A percentile compares a stretch with the other conserved stretches of the same genome.
Conservation (phyloP, 2,329 filamentous ascomycete species). For the Botrytis fragariae region DNA sequence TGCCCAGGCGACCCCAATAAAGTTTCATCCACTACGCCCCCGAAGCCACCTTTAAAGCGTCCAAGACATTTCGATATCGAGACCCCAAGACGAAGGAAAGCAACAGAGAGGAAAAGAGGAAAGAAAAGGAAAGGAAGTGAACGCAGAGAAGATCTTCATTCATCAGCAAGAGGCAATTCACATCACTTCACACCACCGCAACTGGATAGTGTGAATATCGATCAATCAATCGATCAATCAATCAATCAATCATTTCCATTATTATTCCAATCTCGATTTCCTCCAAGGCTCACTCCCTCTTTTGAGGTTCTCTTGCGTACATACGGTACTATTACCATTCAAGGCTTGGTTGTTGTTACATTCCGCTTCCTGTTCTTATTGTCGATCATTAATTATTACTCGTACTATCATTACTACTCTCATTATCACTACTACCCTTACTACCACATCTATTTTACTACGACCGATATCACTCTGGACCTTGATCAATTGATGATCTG, state of each 20-base stretch:
- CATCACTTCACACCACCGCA: neutral
- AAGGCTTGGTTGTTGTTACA: neutral
- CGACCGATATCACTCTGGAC: neutral
- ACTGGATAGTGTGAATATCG: neutral
- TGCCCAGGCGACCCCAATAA: neutral
- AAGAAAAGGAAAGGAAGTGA: neutral
- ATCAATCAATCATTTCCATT: neutral
- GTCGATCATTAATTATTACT: neutral
- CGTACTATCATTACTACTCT: neutral
- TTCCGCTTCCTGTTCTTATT: constrained; percentile 4
- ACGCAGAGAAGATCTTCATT: neutral
- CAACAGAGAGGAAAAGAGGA: no score
- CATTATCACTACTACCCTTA: neutral
- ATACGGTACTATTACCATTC: neutral
- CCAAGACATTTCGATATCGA: constrained; percentile 9
- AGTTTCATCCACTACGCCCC: neutral
- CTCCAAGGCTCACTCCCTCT: neutral
- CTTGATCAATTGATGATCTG: neutral
- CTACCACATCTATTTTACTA: neutral
- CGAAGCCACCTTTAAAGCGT: neutral
- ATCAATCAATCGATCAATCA: neutral
- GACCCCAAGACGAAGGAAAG: neutral
- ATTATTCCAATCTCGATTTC: neutral
- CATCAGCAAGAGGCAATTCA: neutral
- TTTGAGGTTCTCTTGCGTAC: neutral